Base-by-base conservation (phyloP, 345 rosid genomes). In the Tarenaya hassleriana region DNA sequence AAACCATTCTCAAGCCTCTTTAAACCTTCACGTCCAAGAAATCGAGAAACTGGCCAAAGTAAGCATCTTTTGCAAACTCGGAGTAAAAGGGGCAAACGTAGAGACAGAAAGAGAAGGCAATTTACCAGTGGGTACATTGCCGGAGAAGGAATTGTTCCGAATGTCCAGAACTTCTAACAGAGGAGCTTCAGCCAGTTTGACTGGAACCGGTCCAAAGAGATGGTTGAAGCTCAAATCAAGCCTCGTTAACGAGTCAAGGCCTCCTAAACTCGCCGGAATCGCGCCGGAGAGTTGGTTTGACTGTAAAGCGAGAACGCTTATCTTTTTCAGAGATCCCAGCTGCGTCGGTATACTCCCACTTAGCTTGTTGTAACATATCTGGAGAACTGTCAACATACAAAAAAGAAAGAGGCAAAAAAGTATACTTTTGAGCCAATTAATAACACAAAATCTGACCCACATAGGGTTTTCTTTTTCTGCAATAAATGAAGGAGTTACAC, bases 221-320 rank as follows among this genome's bases (percentile, higher is more conserved):
- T 42, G 17, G 62, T 92, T 92, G 49, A 73, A 92, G 84, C 98
- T 88, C 63, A 92, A 56, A 63, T 88, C 95, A 63, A 92, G 71
- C 83, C 95, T 85, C 1, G 79, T 73, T 20, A 92, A 67, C 62
- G 52, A 55, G 41, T 27, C 62, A 49, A 86, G 55, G 49, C 76
- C 75, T 9, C 98, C 98, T 72, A 92, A 69, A 69, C 88, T 85
- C 1, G 98, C 97, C 17, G 98, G 98, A 50, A 92, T 77, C 6
- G 98, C 98, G 44, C 98, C 95, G 31, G 91, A 75, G 17, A 92
- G 66, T 45, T 47, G 72, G 71, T 92, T 92, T 62, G 72, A 75
- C 55, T 92, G 94, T 68, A 92, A 59, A 53, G 94, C 91, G 14
- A 92, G 86, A 34, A 85, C 95, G 41, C 50, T 68, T 7, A 92